These are phyloP conservation scores for Chlamydomonas reinhardtii DNA, from an alignment of 163 green algal species.

Conservation along the genomic window DNA sequence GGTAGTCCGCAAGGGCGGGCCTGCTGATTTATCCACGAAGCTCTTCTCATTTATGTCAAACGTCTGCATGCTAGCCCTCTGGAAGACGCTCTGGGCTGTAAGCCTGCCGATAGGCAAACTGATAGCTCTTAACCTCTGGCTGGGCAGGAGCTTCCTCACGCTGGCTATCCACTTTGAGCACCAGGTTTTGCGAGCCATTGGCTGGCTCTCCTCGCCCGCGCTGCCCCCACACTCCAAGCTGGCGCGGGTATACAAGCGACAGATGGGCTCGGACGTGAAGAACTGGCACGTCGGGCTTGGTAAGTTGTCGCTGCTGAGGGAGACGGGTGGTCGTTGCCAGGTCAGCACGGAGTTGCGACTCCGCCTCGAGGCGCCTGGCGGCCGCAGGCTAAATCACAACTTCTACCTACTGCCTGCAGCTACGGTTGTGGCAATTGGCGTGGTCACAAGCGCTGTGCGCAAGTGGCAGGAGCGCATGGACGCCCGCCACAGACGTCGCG, in stretches of 20 bases:
- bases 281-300: constrained; percentile 66
- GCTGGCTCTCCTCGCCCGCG: constrained; percentile 67
- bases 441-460: constrained; percentile 46
- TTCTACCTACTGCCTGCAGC: constrained; percentile 13
- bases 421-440: constrained; percentile 43
- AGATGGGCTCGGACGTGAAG: constrained; percentile 57
- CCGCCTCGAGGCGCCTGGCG: too few species aligned
- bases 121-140: constrained; percentile 43
- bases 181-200: constrained; percentile 61
- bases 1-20: constrained; percentile 13
- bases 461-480: constrained; percentile 61
- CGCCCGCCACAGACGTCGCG: constrained; percentile 45
- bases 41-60: constrained; percentile 46
- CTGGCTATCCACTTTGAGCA: constrained; percentile 45
- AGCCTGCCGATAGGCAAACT: constrained; percentile 36
- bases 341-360: background rate
- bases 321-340: constrained; percentile 9
- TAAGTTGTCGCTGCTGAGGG: constrained; percentile 7
- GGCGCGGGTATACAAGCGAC: constrained; percentile 31
- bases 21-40: constrained; percentile 8
- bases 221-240: constrained; percentile 49
- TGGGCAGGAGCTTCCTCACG: constrained; percentile 37
- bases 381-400: too few species aligned
- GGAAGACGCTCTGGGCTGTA: constrained; percentile 41
- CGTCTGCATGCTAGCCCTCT: constrained; percentile 28